Evolutionary conservation across 2,329 filamentous ascomycete genomes (phyloP), one percentile per base, ranked within the genome.

Genomic region (Pseudocercospora macadamiae): DNA sequence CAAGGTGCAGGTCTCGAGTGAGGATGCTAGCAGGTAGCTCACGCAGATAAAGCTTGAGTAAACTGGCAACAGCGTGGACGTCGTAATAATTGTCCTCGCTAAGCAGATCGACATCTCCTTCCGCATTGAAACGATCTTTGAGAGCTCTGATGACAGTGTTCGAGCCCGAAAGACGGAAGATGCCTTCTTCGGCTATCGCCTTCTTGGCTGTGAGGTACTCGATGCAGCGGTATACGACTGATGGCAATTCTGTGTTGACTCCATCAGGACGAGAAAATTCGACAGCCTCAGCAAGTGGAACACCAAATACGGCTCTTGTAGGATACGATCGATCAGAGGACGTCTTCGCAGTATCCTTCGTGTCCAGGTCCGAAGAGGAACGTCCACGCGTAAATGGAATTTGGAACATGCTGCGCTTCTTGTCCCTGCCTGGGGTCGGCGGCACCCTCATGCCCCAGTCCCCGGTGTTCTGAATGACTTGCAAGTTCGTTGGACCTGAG

Each of bases 151-250:
- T 96, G 51, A 96, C 88, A 55, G 96, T 85, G 71, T 96, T 97
- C 0, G 93, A 97, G n/a, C 95, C 95, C 73, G 93, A 97, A 39
- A 99, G 82, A 52, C 95, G 87, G 82, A 99, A 99, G 39, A 99
- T 96, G 42, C 95, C 95, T 75, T 99, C 95, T 74, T 99, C 95
- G 4, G 82, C 82, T 48, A 89, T 82, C 9, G 93, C 95, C 62
- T 90, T 86, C 77, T 93, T 93, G 5, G 86, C 83, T 65, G 91
- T 89, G 16, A 99, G 82, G 73, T 96, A 99, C 74, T 97, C 91
- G 62, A 99, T 90, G 71, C 92, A 97, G 57, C 95, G 88, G 76
- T 96, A 99, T 7, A 97, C 91, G 2, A 99, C 95, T 5, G 93
- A 90, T 1, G 95, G 95, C 25, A 99, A 79, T 25, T 89, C 87